Base-by-base conservation (phyloP, 495 filamentous ascomycete genomes). In the Aspergillus avenaceus region DNA sequence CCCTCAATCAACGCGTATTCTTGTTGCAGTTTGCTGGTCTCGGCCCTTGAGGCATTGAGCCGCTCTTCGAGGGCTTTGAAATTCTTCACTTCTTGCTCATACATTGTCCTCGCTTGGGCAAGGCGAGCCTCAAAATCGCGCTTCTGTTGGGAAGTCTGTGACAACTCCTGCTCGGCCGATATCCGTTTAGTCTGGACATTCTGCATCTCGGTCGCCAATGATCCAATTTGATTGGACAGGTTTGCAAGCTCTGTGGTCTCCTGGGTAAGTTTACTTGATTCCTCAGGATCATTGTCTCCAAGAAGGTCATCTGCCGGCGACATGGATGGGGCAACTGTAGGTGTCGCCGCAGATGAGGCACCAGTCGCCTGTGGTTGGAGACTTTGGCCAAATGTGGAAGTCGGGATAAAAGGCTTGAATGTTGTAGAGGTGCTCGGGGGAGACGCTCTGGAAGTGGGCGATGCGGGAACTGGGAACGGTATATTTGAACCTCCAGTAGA, bases 211-310 rank as follows among this genome's bases (percentile, higher is more conserved):
- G 87, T 93, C 2, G 90, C 83, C 48, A 98, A 69, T 6, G 84
- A 88, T 5, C 90, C 84, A 49, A 98, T 87, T 65, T 97, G 92
- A 64, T 96, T 97, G 5, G 91, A 96, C 47, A 98, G 69, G 60
- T 98, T 98, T 24, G 91, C 93, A n/a, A 97, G 76, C 60, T 98
- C 93, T 1, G 86, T 84, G 4, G 90, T 93, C 65, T 98, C 93
- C 50, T 82, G 84, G 0, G 84, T 91, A 40, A 97, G 69, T 60
- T 86, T 92, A 63, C 87, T 95, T 62, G 82, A 90, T 41, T 91
- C 80, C 63, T 96, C 91, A 3, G 89, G 88, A 50, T 97, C 93
- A 48, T 86, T 86, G 53, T 96, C 93, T 18, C 95, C 93, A 8
- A 97, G 81, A n/a, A 98, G 77, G 69, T 97, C 95, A 57, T 97